Base-by-base conservation (phyloP, 441 rosid species). In the Arabidopsis hybrid region DNA sequence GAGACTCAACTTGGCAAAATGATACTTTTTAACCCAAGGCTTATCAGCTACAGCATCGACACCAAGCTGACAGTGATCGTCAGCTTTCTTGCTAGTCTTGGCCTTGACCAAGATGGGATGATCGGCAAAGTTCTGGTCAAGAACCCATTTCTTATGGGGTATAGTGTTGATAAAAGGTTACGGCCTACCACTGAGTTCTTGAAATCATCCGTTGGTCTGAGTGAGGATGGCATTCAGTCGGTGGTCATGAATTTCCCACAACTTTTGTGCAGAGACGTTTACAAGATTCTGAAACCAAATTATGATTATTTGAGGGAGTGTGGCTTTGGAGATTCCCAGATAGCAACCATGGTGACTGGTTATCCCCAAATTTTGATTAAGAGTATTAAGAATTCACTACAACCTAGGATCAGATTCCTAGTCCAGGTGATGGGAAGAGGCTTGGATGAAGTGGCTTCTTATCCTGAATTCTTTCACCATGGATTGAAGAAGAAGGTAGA, bases 31-130 rank as follows among this genome's bases (percentile, higher is more conserved):
- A 95, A 92, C 80, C 99, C 99, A 0, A 86, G 99, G 85, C 95
- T 95, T 2, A 72, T 95, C 79, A 95, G 99, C 85, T 95, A 95
- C 82, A 84, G 97, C 80, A 92, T 95, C 56, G 92, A 92, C 56
- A 76, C 88, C 56, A 95, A 95, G 82, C 80, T 92, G 38, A 72
- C 81, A 0, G 85, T 85, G 7, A 83, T 86, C 1, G 93, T 92
- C 11, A 82, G 86, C 50, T 95, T 95, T 78, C 90, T 95, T 12
- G 81, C 86, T 65, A 59, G 85, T 72, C 83, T 92, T 60, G 97
- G 99, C 59, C 90, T 95, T 68, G 70, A 82, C 38, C 82, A 69
- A 74, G 93, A 88, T 69, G 90, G 96, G 62, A 84, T 85, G 93
- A 84, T 92, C 34, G 95, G 94, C 21, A 89, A 86, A 83, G 85